Evolutionary conservation across 169 alveolate species (phyloP), one percentile per base, ranked within the genome.

Genomic region (Cryptosporidium sp.): DNA sequence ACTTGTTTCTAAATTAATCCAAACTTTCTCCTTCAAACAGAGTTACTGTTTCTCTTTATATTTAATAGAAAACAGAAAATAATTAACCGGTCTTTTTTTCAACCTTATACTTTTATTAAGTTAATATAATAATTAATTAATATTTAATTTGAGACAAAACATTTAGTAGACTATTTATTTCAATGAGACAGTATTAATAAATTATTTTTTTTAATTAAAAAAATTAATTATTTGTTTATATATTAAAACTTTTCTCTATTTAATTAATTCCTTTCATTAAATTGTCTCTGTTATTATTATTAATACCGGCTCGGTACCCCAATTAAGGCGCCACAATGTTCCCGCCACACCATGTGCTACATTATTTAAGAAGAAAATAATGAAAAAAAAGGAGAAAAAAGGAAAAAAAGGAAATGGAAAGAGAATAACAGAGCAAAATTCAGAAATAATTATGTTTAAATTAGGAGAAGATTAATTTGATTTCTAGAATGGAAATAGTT

Each of bases 281-380:
- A 56, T 56, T 56, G 67, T 56, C 67, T 56, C 37, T 56, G 10
- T 26, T 56, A 26, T 26, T 56, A 42, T 2, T 53, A 18, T 53
- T 21, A 23, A 9, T 56, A 8, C 14, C 35, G 8, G 35, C 23
- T 23, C 67, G 67, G 67, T n/a, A 26, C 67, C 67, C 37, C 67
- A n/a, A 14, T 14, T 16, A 21, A n/a, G 67, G 67, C 67, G 67
- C 37, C n/a, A 6, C 37, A 3, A 0, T 0, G 0, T 26, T 35
- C 67, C 67, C 67, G 67, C 67, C 67, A n/a, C n/a, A 21, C 0
- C 67, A 23, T 37, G 67, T 56, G 67, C 67, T 56, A 37, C 37
- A 56, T 56, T 56, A 56, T 56, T 48, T 42, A 8, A 42, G n/a
- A 14, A n/a, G 23, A 14, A 48, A 48, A 14, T n/a, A 48, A 48